Conservation (phyloP, 805 yeast species). For the Saitoella complicata region DNA sequence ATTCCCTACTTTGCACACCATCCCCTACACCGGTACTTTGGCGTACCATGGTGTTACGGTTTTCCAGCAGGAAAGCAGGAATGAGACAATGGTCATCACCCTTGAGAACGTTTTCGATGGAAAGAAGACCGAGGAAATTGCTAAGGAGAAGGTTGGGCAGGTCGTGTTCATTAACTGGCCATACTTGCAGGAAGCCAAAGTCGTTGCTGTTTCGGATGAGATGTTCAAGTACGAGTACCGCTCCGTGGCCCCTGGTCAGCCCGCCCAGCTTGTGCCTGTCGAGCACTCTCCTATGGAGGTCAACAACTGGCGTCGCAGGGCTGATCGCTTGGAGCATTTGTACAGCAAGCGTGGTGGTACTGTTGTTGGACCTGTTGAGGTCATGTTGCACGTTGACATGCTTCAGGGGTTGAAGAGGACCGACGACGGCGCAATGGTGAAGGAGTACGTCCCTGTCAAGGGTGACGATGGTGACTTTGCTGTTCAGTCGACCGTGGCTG, state of each 20-base stretch:
- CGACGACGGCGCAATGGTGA: conserved; percentile 56
- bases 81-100: conserved; percentile 61
- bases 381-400: conserved; percentile 52
- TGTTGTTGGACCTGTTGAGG: conserved; percentile 33
- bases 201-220: conserved; percentile 45
- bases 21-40: conserved; percentile 43
- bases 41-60: conserved; percentile 47
- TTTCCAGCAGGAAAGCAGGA: conserved; percentile 71
- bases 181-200: conserved; percentile 63
- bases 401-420: conserved; percentile 65
- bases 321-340: conserved; percentile 1
- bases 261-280: too few species aligned
- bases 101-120: conserved; percentile 31
- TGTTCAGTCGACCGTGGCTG: conserved; percentile 63
- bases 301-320: background rate
- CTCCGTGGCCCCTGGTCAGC: conserved; percentile 7
- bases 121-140: conserved; percentile 41
- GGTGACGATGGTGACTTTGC: conserved; percentile 42
- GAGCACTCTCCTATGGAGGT: too few species aligned
- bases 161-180: conserved; percentile 79
- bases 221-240: conserved; percentile 27
- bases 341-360: conserved; percentile 32
- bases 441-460: conserved; percentile 38
- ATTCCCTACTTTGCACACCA: conserved; percentile 66
- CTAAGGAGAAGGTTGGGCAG: conserved; percentile 43